These are phyloP conservation scores for Malus asiatica DNA, from an alignment of 306 rosid species.

Conservation along the genomic window DNA sequence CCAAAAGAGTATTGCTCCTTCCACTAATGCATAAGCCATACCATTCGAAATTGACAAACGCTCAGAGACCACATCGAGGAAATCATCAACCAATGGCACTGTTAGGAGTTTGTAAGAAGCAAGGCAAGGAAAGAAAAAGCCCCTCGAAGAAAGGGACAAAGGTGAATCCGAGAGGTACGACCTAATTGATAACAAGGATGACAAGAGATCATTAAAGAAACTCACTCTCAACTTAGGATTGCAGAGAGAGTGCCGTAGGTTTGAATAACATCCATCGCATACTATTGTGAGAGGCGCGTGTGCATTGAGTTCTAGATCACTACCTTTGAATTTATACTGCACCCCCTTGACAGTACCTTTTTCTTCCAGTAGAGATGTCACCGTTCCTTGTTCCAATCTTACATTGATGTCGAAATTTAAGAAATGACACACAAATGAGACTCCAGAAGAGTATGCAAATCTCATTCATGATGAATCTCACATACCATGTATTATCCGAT, in stretches of 20 bases:
- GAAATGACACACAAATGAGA: not conserved
- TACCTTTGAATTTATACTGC: constrained; percentile 4
- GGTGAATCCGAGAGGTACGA: rapidly evolving
- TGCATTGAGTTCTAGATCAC: not conserved
- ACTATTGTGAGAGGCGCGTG: constrained; percentile 47
- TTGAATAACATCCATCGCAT: constrained; percentile 57
- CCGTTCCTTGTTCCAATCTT: constrained; percentile 16
- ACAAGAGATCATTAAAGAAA: too few species aligned
- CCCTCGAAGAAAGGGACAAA: too few species aligned
- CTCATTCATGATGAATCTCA: not conserved
- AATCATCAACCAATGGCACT: too few species aligned
- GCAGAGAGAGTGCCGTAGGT: constrained; percentile 42
- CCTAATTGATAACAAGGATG: rapidly evolving
- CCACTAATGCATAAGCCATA: too few species aligned
- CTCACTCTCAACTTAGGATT: constrained; percentile 12
- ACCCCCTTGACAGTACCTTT: constrained; percentile 11
- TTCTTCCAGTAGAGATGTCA: constrained; percentile 1
- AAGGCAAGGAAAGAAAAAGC: too few species aligned
- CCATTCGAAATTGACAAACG: too few species aligned
- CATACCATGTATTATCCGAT: not conserved
- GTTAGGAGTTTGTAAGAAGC: too few species aligned
- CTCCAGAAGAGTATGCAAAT: not conserved
- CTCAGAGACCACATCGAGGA: too few species aligned
- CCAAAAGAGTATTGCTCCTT: too few species aligned
- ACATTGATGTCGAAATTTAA: not conserved